These are phyloP conservation scores for Globisporangium cylindrosporum DNA, from an alignment of 352 stramenopile genomes.

Conservation along the genomic window DNA sequence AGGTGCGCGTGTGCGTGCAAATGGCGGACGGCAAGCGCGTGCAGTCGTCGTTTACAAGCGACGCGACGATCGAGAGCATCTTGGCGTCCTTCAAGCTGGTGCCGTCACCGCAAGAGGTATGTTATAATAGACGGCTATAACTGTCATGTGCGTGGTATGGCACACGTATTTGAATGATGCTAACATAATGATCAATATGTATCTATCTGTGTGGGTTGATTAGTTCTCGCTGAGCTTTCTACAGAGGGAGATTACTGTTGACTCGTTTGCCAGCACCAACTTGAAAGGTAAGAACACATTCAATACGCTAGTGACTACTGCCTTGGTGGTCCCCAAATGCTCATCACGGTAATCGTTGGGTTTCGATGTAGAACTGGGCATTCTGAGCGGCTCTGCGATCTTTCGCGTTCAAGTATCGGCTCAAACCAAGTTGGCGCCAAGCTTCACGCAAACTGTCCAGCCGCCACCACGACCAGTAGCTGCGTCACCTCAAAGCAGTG, in stretches of 20 bases:
- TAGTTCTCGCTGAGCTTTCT: conserved; percentile 82
- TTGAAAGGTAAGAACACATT: conserved; percentile 46
- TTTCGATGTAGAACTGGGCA: conserved; percentile 51
- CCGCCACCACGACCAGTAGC: background rate
- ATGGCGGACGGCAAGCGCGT: conserved; percentile 71
- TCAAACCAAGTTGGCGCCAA: conserved; percentile 5
- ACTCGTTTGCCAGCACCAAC: conserved; percentile 55
- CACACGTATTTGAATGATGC: background rate
- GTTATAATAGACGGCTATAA: background rate
- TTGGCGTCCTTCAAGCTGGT: conserved; percentile 55
- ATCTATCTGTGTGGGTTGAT: background rate
- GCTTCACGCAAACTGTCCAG: background rate
- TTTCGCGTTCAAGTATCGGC: conserved; percentile 57
- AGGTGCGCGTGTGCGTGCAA: conserved; percentile 83
- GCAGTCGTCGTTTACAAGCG: conserved; percentile 55
- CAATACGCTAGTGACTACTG: background rate
- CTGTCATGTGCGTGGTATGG: background rate
- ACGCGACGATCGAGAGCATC: conserved; percentile 56
- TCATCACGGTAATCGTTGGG: conserved; percentile 2
- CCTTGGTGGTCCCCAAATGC: background rate
- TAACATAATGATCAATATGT: background rate
- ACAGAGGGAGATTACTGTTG: conserved; percentile 57
- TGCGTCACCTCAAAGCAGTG: background rate
- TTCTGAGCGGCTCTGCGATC: conserved; percentile 81
- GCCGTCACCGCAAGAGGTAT: conserved; percentile 38